Evolutionary conservation across 2,329 filamentous ascomycete genomes (phyloP).

Genomic region (Fusarium fracticaudum): DNA sequence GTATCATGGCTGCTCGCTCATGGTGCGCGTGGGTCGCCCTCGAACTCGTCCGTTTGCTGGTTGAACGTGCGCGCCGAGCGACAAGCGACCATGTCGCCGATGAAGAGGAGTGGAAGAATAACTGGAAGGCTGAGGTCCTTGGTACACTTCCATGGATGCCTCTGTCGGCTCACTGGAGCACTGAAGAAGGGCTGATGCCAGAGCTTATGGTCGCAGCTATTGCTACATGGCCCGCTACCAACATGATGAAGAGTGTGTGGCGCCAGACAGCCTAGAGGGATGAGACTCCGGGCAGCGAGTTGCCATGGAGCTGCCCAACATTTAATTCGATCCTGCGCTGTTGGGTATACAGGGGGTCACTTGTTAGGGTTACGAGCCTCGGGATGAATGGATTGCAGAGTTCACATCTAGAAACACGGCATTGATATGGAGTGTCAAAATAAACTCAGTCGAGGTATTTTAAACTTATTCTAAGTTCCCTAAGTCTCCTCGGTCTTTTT

Average conservation of each 20-base stretch:
- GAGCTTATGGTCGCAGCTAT: slow-evolving; percentile 55
- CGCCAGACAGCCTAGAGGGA: slow-evolving; percentile 44
- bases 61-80: slow-evolving; percentile 55
- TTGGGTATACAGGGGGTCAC: background rate
- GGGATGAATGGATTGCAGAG: background rate
- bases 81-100: slow-evolving; percentile 45
- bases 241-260: slow-evolving; percentile 59
- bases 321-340: background rate
- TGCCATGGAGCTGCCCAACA: background rate
- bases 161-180: slow-evolving; percentile 84
- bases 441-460: background rate
- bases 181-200: slow-evolving; percentile 66
- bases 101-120: slow-evolving; percentile 55
- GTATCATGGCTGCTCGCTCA: slow-evolving; percentile 78
- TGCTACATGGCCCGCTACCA: slow-evolving; percentile 55
- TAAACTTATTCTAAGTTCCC: background rate
- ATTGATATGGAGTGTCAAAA: slow-evolving; percentile 1
- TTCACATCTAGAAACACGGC: slow-evolving; percentile 10
- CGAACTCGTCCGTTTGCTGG: slow-evolving; percentile 74
- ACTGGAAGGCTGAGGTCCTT: slow-evolving; percentile 73
- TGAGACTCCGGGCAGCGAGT: background rate
- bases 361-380: background rate
- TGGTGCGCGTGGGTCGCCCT: slow-evolving; percentile 83
- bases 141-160: slow-evolving; percentile 82
- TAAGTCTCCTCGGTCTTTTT: background rate